A percentile compares a stretch with the other conserved stretches of the same genome.
Conservation (phyloP, 139 green algal genomes). For the Penium margaritaceum region DNA sequence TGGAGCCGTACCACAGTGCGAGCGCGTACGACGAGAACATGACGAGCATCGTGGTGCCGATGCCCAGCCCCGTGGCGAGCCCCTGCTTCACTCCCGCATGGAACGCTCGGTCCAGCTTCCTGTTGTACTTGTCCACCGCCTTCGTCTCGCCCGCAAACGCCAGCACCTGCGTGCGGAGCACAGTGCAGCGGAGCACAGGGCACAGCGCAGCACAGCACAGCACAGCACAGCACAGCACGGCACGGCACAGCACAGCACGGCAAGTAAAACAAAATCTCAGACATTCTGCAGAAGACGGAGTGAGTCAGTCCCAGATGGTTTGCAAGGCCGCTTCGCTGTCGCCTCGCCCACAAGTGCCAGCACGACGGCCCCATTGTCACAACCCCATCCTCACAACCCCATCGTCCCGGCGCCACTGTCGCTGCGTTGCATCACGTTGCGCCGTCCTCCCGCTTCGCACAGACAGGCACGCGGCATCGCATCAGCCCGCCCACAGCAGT, state of each 20-base stretch:
- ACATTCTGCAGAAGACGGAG: background rate
- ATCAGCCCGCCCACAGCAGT: too few relatives aligned
- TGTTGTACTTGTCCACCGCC: slow-evolving; percentile 32
- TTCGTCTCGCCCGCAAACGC: slow-evolving; percentile 36
- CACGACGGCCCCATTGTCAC: too few relatives aligned
- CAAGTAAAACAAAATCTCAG: background rate
- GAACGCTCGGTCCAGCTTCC: slow-evolving; percentile 28
- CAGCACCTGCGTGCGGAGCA: slow-evolving; percentile 16
- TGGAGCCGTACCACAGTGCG: slow-evolving; percentile 40
- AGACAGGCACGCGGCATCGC: too few relatives aligned
- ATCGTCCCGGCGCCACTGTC: too few relatives aligned
- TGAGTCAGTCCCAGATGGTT: too few relatives aligned
- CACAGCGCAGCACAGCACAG: background rate
- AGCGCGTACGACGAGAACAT: slow-evolving; percentile 43
- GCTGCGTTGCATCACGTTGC: too few relatives aligned
- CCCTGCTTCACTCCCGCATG: slow-evolving; percentile 16
- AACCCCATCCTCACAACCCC: too few relatives aligned
- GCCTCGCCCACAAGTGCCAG: too few relatives aligned
- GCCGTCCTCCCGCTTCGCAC: too few relatives aligned
- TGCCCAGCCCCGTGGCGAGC: slow-evolving; percentile 10
- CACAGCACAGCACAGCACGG: background rate
- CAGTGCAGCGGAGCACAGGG: background rate
- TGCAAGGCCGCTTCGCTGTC: too few relatives aligned
- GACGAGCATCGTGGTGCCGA: slow-evolving; percentile 22
- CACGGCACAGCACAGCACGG: too few relatives aligned